A percentile compares a stretch with the other conserved stretches of the same genome.
phyloP scores from a whole-genome alignment of 2,329 filamentous ascomycete species.

The Botrytis galanthina region DNA sequence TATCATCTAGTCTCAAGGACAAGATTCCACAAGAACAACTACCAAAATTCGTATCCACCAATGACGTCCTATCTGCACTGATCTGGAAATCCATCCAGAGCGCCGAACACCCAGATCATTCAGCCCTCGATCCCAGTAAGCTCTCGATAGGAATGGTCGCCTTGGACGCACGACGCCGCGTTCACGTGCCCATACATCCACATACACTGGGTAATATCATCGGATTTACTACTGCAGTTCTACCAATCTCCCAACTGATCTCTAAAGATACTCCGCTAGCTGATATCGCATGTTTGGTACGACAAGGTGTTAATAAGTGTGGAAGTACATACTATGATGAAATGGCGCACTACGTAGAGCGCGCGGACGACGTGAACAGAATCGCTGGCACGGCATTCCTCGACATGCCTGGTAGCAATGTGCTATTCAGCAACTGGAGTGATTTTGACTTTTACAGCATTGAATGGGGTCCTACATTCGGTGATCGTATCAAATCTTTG shows the following conservation, averaged over 20 bases:
- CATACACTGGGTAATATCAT: slow-evolving; percentile 5
- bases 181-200: slow-evolving; percentile 4
- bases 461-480: slow-evolving; percentile 12
- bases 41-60: slow-evolving; percentile 14
- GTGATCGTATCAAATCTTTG: slow-evolving; percentile 2
- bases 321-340: slow-evolving; percentile 2
- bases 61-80: slow-evolving; percentile 9
- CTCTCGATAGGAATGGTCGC: not conserved
- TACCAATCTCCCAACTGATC: not conserved
- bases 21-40: slow-evolving; percentile 6
- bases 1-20: slow-evolving; percentile 11
- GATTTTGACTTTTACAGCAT: slow-evolving; percentile 12
- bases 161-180: slow-evolving; percentile 7
- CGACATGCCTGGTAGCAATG: slow-evolving; percentile 13
- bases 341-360: slow-evolving; percentile 1
- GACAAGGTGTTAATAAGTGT: slow-evolving; percentile 2
- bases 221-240: not conserved
- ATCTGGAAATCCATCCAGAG: slow-evolving; percentile 10
- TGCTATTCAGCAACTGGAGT: slow-evolving; percentile 1
- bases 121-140: slow-evolving; percentile 2
- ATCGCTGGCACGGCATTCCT: slow-evolving; percentile 10
- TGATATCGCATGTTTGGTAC: slow-evolving; percentile 2
- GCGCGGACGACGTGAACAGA: slow-evolving; percentile 2
- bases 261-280: slow-evolving; percentile 5
- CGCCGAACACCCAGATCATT: slow-evolving; percentile 6